Percentiles rank a stretch among this genome's conserved stretches.
phyloP scores from a whole-genome alignment of 768 basidiomycete species.

The Leccinum pellstonianum region DNA sequence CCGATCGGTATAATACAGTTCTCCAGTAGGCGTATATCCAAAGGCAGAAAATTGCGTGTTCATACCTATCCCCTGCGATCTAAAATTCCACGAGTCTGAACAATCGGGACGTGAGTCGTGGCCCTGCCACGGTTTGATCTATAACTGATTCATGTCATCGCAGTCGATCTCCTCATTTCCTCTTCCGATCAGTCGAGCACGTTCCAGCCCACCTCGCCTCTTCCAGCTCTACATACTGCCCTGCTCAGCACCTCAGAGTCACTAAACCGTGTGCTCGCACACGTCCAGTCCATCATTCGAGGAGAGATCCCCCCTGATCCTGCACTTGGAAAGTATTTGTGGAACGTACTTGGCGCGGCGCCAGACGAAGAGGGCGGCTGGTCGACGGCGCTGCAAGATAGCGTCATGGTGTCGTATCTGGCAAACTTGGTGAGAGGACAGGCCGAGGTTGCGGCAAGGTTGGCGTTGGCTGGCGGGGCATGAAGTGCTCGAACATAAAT shows the following conservation, averaged over 20 bases:
- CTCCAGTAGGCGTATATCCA: conserved; percentile 83
- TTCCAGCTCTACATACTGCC: conserved; percentile 48
- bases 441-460: conserved; percentile 85
- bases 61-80: conserved; percentile 83
- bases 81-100: conserved; percentile 82
- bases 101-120: conserved; percentile 73
- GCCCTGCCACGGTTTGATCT: not conserved
- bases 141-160: conserved; percentile 5
- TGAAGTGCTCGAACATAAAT: conserved; percentile 2
- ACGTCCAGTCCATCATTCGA: conserved; percentile 76
- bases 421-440: conserved; percentile 92
- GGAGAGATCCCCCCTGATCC: conserved; percentile 81
- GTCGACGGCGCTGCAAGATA: conserved; percentile 82
- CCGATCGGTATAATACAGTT: conserved; percentile 42
- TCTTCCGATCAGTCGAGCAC: conserved; percentile 40
- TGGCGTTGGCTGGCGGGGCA: conserved; percentile 63
- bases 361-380: conserved; percentile 74
- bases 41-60: conserved; percentile 97
- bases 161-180: conserved; percentile 80
- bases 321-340: conserved; percentile 85
- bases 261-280: conserved; percentile 82
- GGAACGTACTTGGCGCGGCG: conserved; percentile 78
- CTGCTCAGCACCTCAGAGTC: conserved; percentile 68
- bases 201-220: conserved; percentile 53
- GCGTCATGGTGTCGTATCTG: conserved; percentile 92